Evolutionary conservation across 2,329 filamentous ascomycete species (phyloP).

Genomic region (Aspergillus neoniger): DNA sequence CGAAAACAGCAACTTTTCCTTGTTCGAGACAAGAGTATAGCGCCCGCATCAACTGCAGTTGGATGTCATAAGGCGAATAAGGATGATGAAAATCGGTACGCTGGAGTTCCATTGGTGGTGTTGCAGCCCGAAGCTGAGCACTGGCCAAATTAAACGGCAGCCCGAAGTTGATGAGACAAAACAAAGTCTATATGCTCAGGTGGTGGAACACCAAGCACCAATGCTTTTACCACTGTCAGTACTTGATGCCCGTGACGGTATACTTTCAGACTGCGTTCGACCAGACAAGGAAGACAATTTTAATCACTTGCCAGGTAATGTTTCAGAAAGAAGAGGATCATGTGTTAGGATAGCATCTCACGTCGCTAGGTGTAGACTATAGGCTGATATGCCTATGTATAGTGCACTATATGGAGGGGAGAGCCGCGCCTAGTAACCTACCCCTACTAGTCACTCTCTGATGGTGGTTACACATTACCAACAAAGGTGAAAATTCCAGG

Average conservation of each 20-base stretch:
- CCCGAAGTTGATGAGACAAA: not conserved
- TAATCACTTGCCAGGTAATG: too few relatives aligned
- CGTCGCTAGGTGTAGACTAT: not conserved
- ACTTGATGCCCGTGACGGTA: not conserved
- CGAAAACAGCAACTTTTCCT: slow-evolving; percentile 82
- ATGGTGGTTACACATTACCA: not conserved
- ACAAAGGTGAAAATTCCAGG: not conserved
- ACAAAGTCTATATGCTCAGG: not conserved
- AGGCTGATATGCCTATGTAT: too few relatives aligned
- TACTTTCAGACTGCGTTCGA: not conserved
- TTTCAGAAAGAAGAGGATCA: not conserved
- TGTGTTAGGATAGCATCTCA: not conserved
- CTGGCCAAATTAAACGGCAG: not conserved
- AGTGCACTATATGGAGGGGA: too few relatives aligned
- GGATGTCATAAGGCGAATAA: slow-evolving; percentile 83
- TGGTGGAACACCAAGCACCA: not conserved
- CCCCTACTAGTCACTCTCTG: not conserved
- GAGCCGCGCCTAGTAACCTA: too few relatives aligned
- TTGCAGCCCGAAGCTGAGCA: not conserved
- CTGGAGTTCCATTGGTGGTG: slow-evolving; percentile 34
- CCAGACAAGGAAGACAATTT: not conserved
- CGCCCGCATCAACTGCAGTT: slow-evolving; percentile 82
- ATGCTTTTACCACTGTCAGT: not conserved
- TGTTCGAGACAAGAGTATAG: slow-evolving; percentile 77
- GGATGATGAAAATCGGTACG: slow-evolving; percentile 76